phyloP scores from a whole-genome alignment of 2,329 filamentous ascomycete genomes.

The Fusarium papillatum region DNA sequence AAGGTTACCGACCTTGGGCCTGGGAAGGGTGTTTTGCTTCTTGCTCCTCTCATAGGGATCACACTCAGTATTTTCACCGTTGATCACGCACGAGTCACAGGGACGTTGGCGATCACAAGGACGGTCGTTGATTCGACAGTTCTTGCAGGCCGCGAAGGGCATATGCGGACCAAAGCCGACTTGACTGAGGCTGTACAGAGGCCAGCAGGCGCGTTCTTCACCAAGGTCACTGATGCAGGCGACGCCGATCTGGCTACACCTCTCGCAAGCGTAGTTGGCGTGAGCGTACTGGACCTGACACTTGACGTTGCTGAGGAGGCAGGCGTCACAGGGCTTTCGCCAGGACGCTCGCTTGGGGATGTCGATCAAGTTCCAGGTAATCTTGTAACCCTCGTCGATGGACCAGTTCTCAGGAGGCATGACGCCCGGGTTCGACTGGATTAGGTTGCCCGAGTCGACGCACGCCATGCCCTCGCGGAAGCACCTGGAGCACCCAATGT shows the following conservation, averaged over 20 bases:
- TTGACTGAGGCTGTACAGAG: slow-evolving; percentile 46
- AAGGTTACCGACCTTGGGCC: slow-evolving; percentile 10
- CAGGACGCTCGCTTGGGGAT: slow-evolving; percentile 2
- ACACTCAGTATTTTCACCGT: slow-evolving; percentile 9
- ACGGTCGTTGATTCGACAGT: slow-evolving; percentile 36
- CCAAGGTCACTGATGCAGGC: slow-evolving; percentile 37
- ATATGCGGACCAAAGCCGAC: slow-evolving; percentile 48
- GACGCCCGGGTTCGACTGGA: neutral
- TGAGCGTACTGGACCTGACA: slow-evolving; percentile 19
- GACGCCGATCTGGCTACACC: slow-evolving; percentile 48
- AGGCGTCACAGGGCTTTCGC: slow-evolving; percentile 27
- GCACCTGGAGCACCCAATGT: slow-evolving; percentile 14
- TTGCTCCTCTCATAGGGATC: neutral
- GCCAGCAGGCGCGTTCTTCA: neutral
- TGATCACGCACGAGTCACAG: slow-evolving; percentile 50
- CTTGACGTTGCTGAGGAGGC: neutral
- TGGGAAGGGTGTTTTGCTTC: slow-evolving; percentile 4
- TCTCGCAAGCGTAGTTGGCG: slow-evolving; percentile 22
- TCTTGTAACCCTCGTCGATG: slow-evolving; percentile 14
- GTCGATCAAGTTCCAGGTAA: slow-evolving; percentile 7
- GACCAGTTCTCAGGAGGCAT: neutral
- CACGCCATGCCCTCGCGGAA: slow-evolving; percentile 11
- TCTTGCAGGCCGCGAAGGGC: slow-evolving; percentile 42
- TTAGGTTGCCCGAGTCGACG: neutral
- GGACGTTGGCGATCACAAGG: slow-evolving; percentile 54